These are phyloP conservation scores for Fraxinus dipetala DNA, from an alignment of 305 asterid genomes.

Conservation along the genomic window DNA sequence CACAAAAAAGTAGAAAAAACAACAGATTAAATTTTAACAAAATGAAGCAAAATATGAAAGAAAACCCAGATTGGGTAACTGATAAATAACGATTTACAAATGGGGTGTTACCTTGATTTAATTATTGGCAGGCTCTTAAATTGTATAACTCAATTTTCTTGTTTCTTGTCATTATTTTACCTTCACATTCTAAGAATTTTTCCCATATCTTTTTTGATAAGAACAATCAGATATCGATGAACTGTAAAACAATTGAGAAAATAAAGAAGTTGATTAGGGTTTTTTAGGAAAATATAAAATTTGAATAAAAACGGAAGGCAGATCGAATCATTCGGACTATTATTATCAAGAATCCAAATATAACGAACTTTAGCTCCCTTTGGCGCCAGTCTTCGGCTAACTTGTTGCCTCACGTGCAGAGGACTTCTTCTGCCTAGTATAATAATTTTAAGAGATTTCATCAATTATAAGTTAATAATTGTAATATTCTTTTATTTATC, in stretches of 20 bases:
- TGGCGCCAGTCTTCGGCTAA: constrained; percentile 31
- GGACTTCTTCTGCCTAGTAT: neutral
- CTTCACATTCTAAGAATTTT: neutral
- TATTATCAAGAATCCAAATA: constrained; percentile 2
- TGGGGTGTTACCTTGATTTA: constrained; percentile 25
- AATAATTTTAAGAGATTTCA: neutral
- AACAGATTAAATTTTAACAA: neutral
- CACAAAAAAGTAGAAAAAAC: neutral
- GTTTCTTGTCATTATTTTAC: constrained; percentile 7
- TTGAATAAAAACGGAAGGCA: constrained; percentile 17
- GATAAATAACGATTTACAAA: neutral
- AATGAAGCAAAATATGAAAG: constrained; percentile 16
- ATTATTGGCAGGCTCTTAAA: constrained; percentile 7
- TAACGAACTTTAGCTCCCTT: constrained; percentile 8
- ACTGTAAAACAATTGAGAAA: neutral
- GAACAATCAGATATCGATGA: constrained; percentile 13
- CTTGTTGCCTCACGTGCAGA: constrained; percentile 13
- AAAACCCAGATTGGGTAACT: neutral
- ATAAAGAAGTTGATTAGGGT: constrained; percentile 27
- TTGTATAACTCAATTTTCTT: neutral
- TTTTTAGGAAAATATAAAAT: constrained; percentile 11
- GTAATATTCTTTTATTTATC: neutral
- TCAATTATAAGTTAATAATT: neutral
- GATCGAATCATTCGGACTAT: constrained; percentile 31
- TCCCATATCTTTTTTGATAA: neutral